Base-by-base conservation (phyloP, 768 basidiomycete species). In the Piloderma croceum region DNA sequence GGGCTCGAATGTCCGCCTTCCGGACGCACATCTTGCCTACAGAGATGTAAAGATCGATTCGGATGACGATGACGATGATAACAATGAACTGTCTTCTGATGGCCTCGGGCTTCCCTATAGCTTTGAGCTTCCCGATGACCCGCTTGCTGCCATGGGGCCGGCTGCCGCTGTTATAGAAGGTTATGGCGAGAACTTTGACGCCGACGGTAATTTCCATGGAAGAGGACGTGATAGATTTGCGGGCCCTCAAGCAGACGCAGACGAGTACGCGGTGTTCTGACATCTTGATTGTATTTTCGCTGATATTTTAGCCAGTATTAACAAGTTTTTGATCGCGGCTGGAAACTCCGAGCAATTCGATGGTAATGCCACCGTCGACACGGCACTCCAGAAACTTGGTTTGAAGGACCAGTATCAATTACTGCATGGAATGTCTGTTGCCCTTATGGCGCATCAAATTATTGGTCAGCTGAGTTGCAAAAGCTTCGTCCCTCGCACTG, bases 371-470 rank as follows among this genome's bases (percentile, higher is more conserved):
- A 77, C 63, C 20, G 69, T 89, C 11, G 76, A 77, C 13, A 64
- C 72, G 17, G 79, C 80, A 0, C 62, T 83, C 0, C 50, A 65
- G 29, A 67, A 67, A 41, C 68, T 89, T 17, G 72, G 71, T 0
- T 57, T 89, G 24, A 50, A 57, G n/a, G 55, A 47, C 24, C 62
- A 77, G 38, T 63, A 69, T 27, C 64, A 76, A 21, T 55, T 65
- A 18, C 43, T 86, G 2, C 76, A 76, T 0, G 78, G 77, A 4
- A 77, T 87, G 71, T 65, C 64, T 12, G 65, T 84, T 19, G 57
- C 70, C 0, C 60, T 86, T 24, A 77, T 86, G 77, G 70, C 83
- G 7, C 84, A 86, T 56, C 79, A 85, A 49, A 64, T 71, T 13
- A 74, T 87, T 36, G 74, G n/a, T n/a, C n/a, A n/a, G n/a, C n/a